Base-by-base conservation (phyloP, 495 filamentous ascomycete genomes). In the Penicillium manginii region DNA sequence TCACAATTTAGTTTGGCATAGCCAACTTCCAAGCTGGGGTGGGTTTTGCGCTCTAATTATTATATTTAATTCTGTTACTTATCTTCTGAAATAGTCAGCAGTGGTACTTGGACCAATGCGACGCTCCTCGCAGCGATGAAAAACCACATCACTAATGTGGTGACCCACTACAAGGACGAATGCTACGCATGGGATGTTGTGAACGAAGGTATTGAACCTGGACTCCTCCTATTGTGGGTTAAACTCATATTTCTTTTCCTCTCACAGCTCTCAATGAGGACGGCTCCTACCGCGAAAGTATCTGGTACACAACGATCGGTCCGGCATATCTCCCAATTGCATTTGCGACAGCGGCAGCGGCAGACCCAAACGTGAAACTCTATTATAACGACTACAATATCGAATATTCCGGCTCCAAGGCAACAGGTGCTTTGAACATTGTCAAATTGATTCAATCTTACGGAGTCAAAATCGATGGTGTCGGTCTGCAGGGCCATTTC, bases 301-400 rank as follows among this genome's bases (percentile, higher is more conserved):
- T 78, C 53, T 81, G 74, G 65, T 79, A 78, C 59, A 43, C 69
- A 18, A 63, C 60, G 49, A 78, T 81, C 51, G 78, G 78, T 62
- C 70, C 73, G 52, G 67, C 72, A 29, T 81, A 70, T 57, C 61
- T 81, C 50, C 78, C 75, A 12, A 77, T 81, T 51, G 78, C 78
- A 3, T 81, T 76, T 31, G 73, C 62, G 6, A 65, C 79, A 1
- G 85, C 83, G 26, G 73, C 70, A 4, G 73, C 76, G 26, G 82
- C 78, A 57, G 76, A 83, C 60, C 75, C 75, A 4, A 59, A 61
- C 48, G 73, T 71, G 18, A 83, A 82, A 67, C 78, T 84, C 33
- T 90, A 88, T 77, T 87, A 88, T 76, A 91, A 90, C 73, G 74
- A 81, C 59, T 90, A 88, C 74, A 88, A 84, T 73, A 83, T 87